Percentiles rank a stretch among this genome's conserved stretches.
These are phyloP conservation scores for Manihot esculenta DNA, from an alignment of 441 rosid species.

Conservation along the genomic window DNA sequence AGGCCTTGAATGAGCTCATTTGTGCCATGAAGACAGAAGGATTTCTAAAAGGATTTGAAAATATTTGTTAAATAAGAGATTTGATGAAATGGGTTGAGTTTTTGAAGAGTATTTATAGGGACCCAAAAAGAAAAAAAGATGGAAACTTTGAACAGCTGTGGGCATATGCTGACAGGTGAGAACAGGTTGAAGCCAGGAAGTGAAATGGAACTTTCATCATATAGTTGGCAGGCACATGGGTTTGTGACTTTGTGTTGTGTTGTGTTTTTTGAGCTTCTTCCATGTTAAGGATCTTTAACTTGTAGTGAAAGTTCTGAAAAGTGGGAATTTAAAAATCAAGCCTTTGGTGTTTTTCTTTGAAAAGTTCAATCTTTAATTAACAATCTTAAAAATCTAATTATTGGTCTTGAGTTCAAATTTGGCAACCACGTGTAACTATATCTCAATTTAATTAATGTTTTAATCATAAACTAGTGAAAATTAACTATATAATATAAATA, in stretches of 20 bases:
- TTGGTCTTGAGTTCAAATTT: neutral
- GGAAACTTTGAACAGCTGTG: neutral
- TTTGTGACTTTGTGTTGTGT: neutral
- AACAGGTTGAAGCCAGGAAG: neutral
- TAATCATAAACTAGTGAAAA: neutral
- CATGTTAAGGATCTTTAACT: neutral
- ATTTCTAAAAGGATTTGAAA: neutral
- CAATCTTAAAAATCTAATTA: neutral
- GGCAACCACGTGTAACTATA: too few relatives aligned
- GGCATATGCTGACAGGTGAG: neutral
- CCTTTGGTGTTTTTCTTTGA: neutral
- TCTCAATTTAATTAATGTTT: too few relatives aligned
- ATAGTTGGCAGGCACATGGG: neutral
- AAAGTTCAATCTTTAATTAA: neutral
- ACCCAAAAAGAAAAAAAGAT: too few relatives aligned
- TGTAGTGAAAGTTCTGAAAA: neutral
- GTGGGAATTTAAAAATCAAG: neutral
- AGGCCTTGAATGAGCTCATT: conserved; percentile 8
- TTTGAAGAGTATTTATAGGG: conserved; percentile 6
- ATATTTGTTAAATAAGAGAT: neutral
- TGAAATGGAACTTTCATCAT: neutral
- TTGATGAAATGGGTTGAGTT: neutral
- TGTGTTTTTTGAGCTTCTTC: conserved; percentile 1
- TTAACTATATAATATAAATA: too few relatives aligned
- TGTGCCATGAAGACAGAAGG: neutral